Evolutionary conservation across 139 green algal species (phyloP).

Genomic region (Diplosphaera chodatii): DNA sequence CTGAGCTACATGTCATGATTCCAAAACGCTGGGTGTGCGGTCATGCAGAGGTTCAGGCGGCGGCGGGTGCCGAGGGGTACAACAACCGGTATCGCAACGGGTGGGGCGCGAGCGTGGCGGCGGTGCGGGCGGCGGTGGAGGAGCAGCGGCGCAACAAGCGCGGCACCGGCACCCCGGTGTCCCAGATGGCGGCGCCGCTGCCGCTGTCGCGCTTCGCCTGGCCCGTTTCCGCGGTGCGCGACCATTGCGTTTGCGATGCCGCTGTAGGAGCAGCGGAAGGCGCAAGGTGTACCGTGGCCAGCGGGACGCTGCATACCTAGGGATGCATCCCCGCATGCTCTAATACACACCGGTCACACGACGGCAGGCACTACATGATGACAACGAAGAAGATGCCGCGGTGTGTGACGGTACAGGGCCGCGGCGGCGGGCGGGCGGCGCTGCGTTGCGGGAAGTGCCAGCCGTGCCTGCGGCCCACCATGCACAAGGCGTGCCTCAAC

Average conservation of each 20-base stretch:
- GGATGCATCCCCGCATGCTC: no score
- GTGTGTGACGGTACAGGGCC: no score
- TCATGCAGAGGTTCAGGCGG: background rate
- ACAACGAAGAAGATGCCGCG: no score
- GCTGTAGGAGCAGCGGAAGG: no score
- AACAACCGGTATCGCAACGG: constrained; percentile 48
- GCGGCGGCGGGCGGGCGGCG: background rate
- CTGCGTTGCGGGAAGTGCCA: constrained; percentile 38
- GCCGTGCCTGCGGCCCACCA: constrained; percentile 29
- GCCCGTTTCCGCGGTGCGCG: constrained; percentile 5
- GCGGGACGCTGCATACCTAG: no score
- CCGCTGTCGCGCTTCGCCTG: constrained; percentile 32
- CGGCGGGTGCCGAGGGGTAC: constrained; percentile 28
- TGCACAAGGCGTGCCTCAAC: constrained; percentile 44
- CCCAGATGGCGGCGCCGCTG: constrained; percentile 34
- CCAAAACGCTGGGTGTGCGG: no score
- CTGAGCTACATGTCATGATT: no score
- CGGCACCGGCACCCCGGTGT: constrained; percentile 15
- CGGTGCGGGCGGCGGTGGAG: constrained; percentile 23
- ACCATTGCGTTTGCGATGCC: background rate
- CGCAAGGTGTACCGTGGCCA: no score
- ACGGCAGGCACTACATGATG: no score
- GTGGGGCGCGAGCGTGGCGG: constrained; percentile 25
- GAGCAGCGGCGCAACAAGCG: constrained; percentile 24
- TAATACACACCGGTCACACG: no score